Evolutionary conservation across 345 rosid species (phyloP), one percentile per base, ranked within the genome.

Genomic region (Hypericum perforatum): DNA sequence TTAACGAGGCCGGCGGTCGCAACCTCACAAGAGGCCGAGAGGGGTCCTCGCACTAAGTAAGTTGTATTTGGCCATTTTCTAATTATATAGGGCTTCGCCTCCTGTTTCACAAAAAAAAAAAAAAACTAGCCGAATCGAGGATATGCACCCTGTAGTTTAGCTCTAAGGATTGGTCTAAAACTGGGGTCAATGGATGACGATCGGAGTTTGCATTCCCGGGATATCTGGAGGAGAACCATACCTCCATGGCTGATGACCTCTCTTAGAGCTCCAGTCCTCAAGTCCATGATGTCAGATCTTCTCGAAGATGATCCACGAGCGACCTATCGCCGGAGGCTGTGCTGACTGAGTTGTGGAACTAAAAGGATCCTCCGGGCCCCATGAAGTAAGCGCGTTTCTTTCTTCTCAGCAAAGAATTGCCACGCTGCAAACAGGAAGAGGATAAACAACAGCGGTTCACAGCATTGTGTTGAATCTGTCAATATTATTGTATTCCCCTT

Each of bases 341-440:
- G 64, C 90, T 48, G 75, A 58, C 6, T 78, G 74, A 5, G 83
- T 47, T 22, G 78, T 39, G 12, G 94, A 77, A 56, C 61, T 51
- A 56, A 91, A 91, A 38, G 94, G 91, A 55, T 91, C 98, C 32
- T 85, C 89, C 0, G 94, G 81, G 62, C 98, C 98, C 96, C 96
- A 92, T 7, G 95, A 84, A 0, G 95, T 88, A 43, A 92, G 79
- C 7, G 82, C 84, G n/a, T n/a, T 63, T 88, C 98, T 72, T 92
- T 88, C 82, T 92, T 92, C 86, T 88, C 88, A 3, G 96, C 88
- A 45, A 92, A 92, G 55, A 92, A 88, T 53, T 85, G 88, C 98
- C 98, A 92, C 3, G 95, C 86, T 10, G 70, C 90, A 13, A 88
- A 88, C 45, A 92, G 59, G 69, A 92, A 83, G 51, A 88, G 70